Evolutionary conservation across 139 green algal species (phyloP).

Genomic region (Prasinococcaceae sp.): DNA sequence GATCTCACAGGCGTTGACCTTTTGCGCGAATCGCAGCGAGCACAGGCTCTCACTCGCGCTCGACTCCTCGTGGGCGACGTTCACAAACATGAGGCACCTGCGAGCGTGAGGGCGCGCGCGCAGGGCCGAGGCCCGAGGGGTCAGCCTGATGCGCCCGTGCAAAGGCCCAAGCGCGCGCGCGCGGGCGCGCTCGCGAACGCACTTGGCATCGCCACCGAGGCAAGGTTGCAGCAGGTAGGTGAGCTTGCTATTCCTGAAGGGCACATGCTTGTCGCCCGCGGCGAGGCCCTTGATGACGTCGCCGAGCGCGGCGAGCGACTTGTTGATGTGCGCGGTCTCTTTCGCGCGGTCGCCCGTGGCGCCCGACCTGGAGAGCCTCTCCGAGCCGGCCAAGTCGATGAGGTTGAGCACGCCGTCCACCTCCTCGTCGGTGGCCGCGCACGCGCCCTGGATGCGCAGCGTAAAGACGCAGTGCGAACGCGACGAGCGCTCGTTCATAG

Average conservation of each 20-base stretch:
- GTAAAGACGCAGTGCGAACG: slow-evolving; percentile 26
- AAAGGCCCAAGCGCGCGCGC: too few relatives aligned
- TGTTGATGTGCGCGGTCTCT: slow-evolving; percentile 77
- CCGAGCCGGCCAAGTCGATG: slow-evolving; percentile 57
- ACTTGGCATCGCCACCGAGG: slow-evolving; percentile 22
- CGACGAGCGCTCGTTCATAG: slow-evolving; percentile 21
- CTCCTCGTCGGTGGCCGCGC: neutral
- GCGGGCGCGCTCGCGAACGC: too few relatives aligned
- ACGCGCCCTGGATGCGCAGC: slow-evolving; percentile 6
- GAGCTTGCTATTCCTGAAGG: slow-evolving; percentile 87
- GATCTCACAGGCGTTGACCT: slow-evolving; percentile 73
- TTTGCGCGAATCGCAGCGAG: slow-evolving; percentile 76
- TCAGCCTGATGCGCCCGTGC: too few relatives aligned
- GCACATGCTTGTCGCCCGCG: slow-evolving; percentile 49
- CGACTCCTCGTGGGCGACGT: slow-evolving; percentile 48
- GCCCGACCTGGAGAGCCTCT: slow-evolving; percentile 34
- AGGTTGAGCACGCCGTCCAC: slow-evolving; percentile 39
- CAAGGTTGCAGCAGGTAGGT: slow-evolving; percentile 54
- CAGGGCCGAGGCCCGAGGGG: too few relatives aligned
- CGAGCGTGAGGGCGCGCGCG: too few relatives aligned
- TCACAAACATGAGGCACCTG: slow-evolving; percentile 97
- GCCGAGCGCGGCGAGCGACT: slow-evolving; percentile 50
- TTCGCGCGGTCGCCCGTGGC: slow-evolving; percentile 36
- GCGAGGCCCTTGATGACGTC: slow-evolving; percentile 44
- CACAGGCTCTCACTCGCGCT: slow-evolving; percentile 62